Evolutionary conservation across 495 filamentous ascomycete species (phyloP).

Genomic region (Xylona heveae): DNA sequence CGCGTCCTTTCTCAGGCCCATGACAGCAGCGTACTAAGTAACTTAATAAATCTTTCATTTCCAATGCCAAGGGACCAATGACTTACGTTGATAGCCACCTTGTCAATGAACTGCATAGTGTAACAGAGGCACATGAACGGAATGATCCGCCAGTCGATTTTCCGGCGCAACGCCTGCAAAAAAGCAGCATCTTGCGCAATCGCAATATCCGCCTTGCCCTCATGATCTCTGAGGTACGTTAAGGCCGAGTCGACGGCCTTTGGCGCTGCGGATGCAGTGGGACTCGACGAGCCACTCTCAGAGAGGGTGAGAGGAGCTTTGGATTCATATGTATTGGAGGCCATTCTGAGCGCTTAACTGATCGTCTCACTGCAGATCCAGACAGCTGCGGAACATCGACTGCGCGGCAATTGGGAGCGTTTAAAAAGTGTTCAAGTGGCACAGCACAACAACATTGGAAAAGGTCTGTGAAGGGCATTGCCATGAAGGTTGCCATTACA

Average conservation of each 20-base stretch:
- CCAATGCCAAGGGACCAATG: background rate
- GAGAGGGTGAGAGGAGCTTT: no score
- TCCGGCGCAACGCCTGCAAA: constrained; percentile 20
- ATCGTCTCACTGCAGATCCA: no score
- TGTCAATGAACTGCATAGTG: constrained; percentile 45
- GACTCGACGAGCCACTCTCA: no score
- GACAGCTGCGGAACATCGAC: no score
- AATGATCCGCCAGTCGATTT: constrained; percentile 31
- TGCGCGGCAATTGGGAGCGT: no score
- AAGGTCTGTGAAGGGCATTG: no score
- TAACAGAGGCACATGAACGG: constrained; percentile 40
- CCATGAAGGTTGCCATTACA: no score
- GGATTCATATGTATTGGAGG: no score
- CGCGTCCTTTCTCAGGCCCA: constrained; percentile 29
- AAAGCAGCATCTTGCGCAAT: constrained; percentile 5
- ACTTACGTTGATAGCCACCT: constrained; percentile 37
- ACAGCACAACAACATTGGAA: no score
- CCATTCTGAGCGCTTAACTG: no score
- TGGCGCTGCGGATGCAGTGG: no score
- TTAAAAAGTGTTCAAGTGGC: no score
- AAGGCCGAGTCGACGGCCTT: constrained; percentile 20
- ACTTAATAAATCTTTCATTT: background rate
- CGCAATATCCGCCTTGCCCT: constrained; percentile 6
- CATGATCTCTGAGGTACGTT: constrained; percentile 15
- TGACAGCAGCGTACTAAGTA: constrained; percentile 33